phyloP scores from a whole-genome alignment of 352 stramenopile genomes.

The Globisporangium spiculum region DNA sequence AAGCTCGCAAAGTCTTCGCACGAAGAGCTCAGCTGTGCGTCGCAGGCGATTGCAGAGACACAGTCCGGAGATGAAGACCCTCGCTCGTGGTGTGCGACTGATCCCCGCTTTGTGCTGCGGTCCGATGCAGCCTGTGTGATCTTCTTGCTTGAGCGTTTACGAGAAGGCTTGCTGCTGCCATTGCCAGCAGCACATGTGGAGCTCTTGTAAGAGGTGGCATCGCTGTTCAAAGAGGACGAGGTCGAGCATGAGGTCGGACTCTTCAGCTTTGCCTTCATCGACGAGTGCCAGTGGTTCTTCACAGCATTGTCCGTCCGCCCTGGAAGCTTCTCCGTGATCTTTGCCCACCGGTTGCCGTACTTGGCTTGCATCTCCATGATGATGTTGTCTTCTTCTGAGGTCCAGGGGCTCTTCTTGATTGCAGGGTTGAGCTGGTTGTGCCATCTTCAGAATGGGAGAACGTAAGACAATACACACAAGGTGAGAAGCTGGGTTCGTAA shows the following conservation, averaged over 20 bases:
- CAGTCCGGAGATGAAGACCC: constrained; percentile 19
- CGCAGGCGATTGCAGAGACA: constrained; percentile 11
- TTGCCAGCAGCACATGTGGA: neutral
- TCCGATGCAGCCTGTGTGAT: neutral
- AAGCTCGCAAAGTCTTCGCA: constrained; percentile 20
- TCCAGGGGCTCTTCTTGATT: constrained; percentile 82
- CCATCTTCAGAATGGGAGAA: constrained; percentile 44
- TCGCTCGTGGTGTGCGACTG: constrained; percentile 9
- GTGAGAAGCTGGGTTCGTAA: neutral
- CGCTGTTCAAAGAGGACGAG: neutral
- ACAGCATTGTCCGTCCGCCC: constrained; percentile 96
- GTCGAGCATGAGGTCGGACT: constrained; percentile 1
- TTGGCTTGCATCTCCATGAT: constrained; percentile 80
- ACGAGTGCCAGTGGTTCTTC: constrained; percentile 97
- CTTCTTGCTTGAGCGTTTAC: constrained; percentile 18
- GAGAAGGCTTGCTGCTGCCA: neutral
- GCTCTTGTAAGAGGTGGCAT: neutral
- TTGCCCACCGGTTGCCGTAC: constrained; percentile 96
- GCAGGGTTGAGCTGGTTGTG: constrained; percentile 82
- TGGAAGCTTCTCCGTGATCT: constrained; percentile 96
- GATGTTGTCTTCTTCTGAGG: constrained; percentile 80
- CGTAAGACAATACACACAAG: neutral
- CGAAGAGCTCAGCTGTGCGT: neutral
- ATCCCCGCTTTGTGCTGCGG: constrained; percentile 7
- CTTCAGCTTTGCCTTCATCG: constrained; percentile 63